phyloP scores from a whole-genome alignment of 139 green algal species.

The Penium margaritaceum region DNA sequence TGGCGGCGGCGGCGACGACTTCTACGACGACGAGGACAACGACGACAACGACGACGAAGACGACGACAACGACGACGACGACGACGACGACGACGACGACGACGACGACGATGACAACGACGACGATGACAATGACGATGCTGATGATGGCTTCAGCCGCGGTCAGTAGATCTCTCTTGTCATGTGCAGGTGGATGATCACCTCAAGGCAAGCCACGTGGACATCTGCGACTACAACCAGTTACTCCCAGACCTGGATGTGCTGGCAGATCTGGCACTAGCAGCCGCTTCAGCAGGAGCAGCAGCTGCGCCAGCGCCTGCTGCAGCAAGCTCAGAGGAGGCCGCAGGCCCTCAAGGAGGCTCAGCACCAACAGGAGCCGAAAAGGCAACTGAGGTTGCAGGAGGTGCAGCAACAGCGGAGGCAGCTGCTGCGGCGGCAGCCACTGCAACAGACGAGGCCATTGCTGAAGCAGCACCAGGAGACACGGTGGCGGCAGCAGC shows the following conservation, averaged over 20 bases:
- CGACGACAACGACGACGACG: no score
- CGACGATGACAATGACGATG: neutral
- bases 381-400: no score
- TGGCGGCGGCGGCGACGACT: no score
- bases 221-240: conserved; percentile 53
- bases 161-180: neutral
- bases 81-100: no score
- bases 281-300: no score
- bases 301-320: no score
- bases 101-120: neutral
- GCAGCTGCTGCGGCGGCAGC: conserved; percentile 19
- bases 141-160: neutral
- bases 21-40: no score
- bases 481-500: neutral
- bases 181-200: conserved; percentile 46
- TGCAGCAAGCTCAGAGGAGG: no score
- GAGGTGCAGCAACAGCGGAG: neutral
- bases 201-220: conserved; percentile 57
- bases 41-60: no score
- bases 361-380: no score
- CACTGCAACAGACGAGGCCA: neutral
- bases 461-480: neutral
- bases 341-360: no score
- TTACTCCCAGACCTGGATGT: conserved; percentile 56
- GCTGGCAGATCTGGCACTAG: no score